These are phyloP conservation scores for Papiliotrema terrestris DNA, from an alignment of 1,284 basidiomycete genomes.

Conservation along the genomic window DNA sequence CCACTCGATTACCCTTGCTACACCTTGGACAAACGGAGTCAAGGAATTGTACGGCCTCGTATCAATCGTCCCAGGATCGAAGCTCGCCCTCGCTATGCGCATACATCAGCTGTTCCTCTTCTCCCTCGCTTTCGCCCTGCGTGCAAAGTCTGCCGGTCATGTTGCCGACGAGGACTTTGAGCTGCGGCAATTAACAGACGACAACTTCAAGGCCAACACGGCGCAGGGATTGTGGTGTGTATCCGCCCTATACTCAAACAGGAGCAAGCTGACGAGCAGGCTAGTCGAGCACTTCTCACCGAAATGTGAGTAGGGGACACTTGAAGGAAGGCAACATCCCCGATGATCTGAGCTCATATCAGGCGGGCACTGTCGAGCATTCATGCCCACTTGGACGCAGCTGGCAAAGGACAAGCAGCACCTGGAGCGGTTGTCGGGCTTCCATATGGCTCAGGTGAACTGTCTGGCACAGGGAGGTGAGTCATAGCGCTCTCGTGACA, in stretches of 20 bases:
- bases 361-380: conserved; percentile 48
- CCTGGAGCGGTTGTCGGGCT: conserved; percentile 55
- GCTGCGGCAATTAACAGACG: conserved; percentile 56
- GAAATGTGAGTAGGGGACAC: conserved; percentile 34
- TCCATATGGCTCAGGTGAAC: conserved; percentile 79
- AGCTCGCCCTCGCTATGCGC: neutral
- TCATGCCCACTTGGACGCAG: conserved; percentile 74
- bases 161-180: conserved; percentile 27
- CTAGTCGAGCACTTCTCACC: conserved; percentile 50
- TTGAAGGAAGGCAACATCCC: neutral
- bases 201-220: conserved; percentile 61
- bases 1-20: no score
- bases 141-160: neutral
- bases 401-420: conserved; percentile 59
- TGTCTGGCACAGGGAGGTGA: conserved; percentile 76
- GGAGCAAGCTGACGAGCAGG: conserved; percentile 22
- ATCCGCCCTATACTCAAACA: neutral
- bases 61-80: no score
- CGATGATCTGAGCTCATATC: conserved; percentile 1
- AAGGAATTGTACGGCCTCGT: no score
- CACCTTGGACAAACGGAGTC: no score
- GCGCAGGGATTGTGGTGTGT: conserved; percentile 65
- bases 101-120: conserved; percentile 10
- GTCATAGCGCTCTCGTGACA: conserved; percentile 29
- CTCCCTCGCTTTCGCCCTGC: conserved; percentile 5